A percentile compares a stretch with the other conserved stretches of the same genome.
Evolutionary conservation across 441 rosid genomes (phyloP).

Genomic region (Adansonia grandidieri): DNA sequence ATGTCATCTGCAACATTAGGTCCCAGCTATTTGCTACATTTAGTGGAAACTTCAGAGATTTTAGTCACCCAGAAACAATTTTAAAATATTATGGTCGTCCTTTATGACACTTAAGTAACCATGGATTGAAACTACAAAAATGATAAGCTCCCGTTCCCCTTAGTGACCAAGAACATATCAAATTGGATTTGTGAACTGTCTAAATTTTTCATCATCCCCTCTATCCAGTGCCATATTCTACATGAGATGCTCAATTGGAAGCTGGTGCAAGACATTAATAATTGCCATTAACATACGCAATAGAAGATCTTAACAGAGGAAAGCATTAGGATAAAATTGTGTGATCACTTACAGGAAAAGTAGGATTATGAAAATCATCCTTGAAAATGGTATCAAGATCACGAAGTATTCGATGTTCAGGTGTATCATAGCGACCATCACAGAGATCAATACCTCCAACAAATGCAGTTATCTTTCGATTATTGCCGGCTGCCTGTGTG

Average conservation of each 20-base stretch:
- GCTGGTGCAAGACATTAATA: neutral
- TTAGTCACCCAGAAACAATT: neutral
- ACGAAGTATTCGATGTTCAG: constrained; percentile 72
- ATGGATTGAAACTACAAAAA: neutral
- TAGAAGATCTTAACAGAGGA: neutral
- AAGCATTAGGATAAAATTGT: neutral
- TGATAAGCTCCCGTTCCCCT: neutral
- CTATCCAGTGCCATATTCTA: neutral
- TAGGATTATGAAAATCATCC: constrained; percentile 89
- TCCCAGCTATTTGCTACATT: neutral
- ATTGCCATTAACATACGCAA: neutral
- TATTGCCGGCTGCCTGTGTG: constrained; percentile 77
- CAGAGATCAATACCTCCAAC: constrained; percentile 92
- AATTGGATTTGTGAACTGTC: neutral
- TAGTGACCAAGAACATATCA: neutral
- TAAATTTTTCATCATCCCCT: neutral
- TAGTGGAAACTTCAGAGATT: neutral
- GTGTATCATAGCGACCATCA: constrained; percentile 94
- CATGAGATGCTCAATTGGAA: constrained; percentile 1
- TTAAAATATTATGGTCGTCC: neutral
- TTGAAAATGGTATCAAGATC: constrained; percentile 70
- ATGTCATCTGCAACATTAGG: neutral
- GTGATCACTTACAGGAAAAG: constrained; percentile 68
- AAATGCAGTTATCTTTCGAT: constrained; percentile 82
- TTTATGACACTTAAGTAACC: neutral